Percentiles rank a stretch among this genome's conserved stretches.
phyloP scores from a whole-genome alignment of 2,329 filamentous ascomycete species.

The Colletotrichum incanum region DNA sequence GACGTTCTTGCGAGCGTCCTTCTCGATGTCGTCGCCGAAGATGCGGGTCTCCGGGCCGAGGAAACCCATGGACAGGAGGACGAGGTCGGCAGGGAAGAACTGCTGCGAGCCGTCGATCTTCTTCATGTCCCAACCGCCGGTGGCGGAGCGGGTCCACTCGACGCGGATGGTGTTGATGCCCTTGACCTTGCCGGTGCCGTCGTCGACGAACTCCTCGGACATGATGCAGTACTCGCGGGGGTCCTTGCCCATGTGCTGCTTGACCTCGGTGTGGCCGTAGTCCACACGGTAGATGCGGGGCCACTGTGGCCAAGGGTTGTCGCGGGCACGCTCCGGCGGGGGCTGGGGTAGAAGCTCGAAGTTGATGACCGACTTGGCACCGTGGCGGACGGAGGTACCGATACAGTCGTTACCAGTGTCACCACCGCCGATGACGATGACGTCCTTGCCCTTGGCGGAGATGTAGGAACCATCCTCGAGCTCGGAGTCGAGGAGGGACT shows the following conservation, averaged over 20 bases:
- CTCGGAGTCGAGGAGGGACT: constrained; percentile 94
- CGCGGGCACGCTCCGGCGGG: constrained; percentile 87
- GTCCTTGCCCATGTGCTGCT: constrained; percentile 95
- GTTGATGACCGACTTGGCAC: constrained; percentile 96
- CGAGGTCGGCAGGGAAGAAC: constrained; percentile 96
- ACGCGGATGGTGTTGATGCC: constrained; percentile 97
- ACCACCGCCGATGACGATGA: constrained; percentile 96
- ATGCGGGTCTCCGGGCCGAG: constrained; percentile 92
- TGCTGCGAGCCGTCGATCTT: constrained; percentile 93
- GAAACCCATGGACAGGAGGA: constrained; percentile 98
- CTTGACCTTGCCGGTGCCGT: constrained; percentile 89
- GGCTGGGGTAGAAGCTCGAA: constrained; percentile 96
- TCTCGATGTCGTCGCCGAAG: constrained; percentile 89
- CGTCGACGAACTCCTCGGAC: constrained; percentile 96
- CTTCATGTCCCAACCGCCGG: constrained; percentile 98
- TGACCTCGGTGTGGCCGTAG: constrained; percentile 96
- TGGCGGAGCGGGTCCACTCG: constrained; percentile 93
- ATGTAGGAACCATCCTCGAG: constrained; percentile 89
- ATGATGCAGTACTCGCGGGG: constrained; percentile 98
- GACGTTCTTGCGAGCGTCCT: constrained; percentile 94
- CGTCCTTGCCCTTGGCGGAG: constrained; percentile 94
- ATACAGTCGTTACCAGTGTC: constrained; percentile 99
- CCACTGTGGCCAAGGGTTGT: constrained; percentile 99
- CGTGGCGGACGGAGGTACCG: constrained; percentile 94
- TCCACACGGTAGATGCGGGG: constrained; percentile 98